Evolutionary conservation across 2,329 filamentous ascomycete genomes (phyloP).

Genomic region (Fusarium veterinarium): DNA sequence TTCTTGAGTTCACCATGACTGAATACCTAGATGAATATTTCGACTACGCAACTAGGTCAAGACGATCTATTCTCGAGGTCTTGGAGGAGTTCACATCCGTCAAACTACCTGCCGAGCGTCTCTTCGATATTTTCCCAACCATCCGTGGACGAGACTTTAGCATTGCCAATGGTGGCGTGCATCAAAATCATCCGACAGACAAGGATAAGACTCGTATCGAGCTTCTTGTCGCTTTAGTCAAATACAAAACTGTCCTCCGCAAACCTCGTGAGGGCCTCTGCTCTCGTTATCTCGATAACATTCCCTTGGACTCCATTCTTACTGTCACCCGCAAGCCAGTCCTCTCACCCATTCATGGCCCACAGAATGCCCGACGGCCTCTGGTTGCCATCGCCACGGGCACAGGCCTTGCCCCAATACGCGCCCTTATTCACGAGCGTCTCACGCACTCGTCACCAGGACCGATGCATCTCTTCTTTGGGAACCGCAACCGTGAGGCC

Average conservation of each 20-base stretch:
- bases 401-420: constrained; percentile 87
- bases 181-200: constrained; percentile 47
- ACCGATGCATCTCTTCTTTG: constrained; percentile 79
- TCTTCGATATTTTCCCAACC: constrained; percentile 79
- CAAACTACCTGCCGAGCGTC: constrained; percentile 79
- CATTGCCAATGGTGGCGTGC: constrained; percentile 78
- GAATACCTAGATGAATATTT: constrained; percentile 90
- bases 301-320: constrained; percentile 69
- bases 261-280: constrained; percentile 88
- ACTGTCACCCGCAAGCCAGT: constrained; percentile 68
- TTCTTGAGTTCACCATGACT: constrained; percentile 84
- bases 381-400: constrained; percentile 85
- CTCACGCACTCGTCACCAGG: constrained; percentile 44
- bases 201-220: constrained; percentile 66
- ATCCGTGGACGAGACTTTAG: constrained; percentile 95
- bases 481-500: constrained; percentile 77
- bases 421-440: constrained; percentile 84
- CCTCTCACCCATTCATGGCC: constrained; percentile 54
- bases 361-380: constrained; percentile 59
- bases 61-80: constrained; percentile 91
- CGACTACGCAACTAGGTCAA: constrained; percentile 92
- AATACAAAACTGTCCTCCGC: constrained; percentile 89
- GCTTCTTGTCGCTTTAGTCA: constrained; percentile 86
- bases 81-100: constrained; percentile 90
- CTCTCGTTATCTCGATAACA: constrained; percentile 81